A percentile compares a stretch with the other conserved stretches of the same genome.
Conservation (phyloP, 768 basidiomycete genomes). For the Kwoniella europaea region DNA sequence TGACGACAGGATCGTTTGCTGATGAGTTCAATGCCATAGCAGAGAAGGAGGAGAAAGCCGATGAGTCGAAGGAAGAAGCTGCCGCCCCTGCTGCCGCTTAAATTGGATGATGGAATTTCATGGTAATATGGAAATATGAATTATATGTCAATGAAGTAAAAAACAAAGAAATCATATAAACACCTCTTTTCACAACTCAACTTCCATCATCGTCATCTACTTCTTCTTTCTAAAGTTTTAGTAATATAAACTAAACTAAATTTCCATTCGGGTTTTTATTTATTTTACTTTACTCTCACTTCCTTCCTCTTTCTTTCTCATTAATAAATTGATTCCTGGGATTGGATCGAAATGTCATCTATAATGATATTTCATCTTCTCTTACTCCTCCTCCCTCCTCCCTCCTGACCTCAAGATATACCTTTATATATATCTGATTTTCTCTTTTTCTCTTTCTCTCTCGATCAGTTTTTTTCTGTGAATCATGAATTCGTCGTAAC, state of each 20-base stretch:
- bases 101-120: background rate
- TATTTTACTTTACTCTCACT: background rate
- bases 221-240: background rate
- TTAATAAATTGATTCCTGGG: background rate
- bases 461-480: conserved; percentile 10
- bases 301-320: background rate
- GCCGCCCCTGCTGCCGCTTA: conserved; percentile 46
- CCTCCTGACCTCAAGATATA: background rate
- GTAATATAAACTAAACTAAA: background rate
- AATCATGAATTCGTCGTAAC: conserved; percentile 26
- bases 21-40: conserved; percentile 5
- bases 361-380: no score
- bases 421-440: conserved; percentile 11
- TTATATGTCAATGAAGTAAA: conserved; percentile 6
- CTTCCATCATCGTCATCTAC: background rate
- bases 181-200: background rate
- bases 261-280: conserved; percentile 8
- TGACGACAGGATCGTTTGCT: background rate
- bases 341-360: background rate
- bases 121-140: background rate
- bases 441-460: conserved; percentile 8
- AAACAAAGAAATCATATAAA: background rate
- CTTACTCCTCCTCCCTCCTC: background rate
- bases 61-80: conserved; percentile 50
- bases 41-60: conserved; percentile 36